These are phyloP conservation scores for Crocinoboletus sp. DNA, from an alignment of 1,284 basidiomycete species.

Conservation along the genomic window DNA sequence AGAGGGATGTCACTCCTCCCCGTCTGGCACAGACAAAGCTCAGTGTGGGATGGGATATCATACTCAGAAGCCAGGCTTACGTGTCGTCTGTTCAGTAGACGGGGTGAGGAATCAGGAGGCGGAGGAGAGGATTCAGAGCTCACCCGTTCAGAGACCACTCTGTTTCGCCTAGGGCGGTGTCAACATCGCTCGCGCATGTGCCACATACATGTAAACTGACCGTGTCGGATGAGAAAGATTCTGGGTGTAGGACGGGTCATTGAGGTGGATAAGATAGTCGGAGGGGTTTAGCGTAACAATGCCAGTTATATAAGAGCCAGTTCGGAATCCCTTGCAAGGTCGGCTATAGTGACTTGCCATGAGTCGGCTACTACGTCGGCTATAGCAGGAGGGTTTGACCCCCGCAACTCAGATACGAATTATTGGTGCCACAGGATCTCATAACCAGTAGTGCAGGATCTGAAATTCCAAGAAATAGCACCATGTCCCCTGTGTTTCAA, in stretches of 20 bases:
- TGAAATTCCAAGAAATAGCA: no score
- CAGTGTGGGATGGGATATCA: neutral
- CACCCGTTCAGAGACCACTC: constrained; percentile 91
- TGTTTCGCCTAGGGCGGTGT: constrained; percentile 67
- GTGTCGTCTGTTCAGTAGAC: constrained; percentile 53
- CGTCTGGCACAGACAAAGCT: constrained; percentile 49
- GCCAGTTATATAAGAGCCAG: no score
- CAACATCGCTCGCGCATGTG: neutral
- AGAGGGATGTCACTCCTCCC: constrained; percentile 86
- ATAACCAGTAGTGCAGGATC: no score
- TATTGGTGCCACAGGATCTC: no score
- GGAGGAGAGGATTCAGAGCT: constrained; percentile 24
- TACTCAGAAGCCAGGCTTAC: constrained; percentile 37
- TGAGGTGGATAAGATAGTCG: no score
- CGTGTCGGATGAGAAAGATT: constrained; percentile 75
- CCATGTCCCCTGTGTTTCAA: no score
- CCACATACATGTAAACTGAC: constrained; percentile 33
- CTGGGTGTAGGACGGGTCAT: constrained; percentile 60
- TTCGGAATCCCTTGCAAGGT: no score
- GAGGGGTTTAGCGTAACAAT: no score
- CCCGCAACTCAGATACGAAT: no score
- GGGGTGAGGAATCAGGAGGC: constrained; percentile 5
- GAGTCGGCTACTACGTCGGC: no score
- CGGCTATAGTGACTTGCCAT: no score
- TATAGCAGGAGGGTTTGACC: no score